Evolutionary conservation across 176 grass and related monocot genomes (phyloP).

Genomic region (Raddia guianensis): DNA sequence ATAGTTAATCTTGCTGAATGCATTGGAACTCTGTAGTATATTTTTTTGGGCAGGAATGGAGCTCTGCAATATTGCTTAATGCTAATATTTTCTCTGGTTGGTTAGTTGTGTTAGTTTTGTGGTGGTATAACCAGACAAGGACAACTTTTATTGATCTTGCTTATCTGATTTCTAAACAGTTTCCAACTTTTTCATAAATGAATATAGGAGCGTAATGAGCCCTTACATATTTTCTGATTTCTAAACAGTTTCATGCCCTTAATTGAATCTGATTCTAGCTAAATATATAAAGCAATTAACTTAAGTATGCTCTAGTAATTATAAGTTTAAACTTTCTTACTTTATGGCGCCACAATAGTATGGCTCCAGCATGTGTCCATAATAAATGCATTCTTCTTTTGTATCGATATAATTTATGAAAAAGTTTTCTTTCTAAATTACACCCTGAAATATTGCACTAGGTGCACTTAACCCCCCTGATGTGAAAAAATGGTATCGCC

Average conservation of each 20-base stretch:
- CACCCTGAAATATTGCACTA: too few relatives aligned
- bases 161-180: background rate
- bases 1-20: background rate
- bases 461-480: too few relatives aligned
- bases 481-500: too few relatives aligned
- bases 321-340: background rate
- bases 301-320: background rate
- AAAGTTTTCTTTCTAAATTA: too few relatives aligned
- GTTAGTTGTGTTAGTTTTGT: background rate
- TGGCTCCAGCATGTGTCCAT: background rate
- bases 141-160: background rate
- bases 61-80: background rate
- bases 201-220: background rate
- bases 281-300: background rate
- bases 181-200: background rate
- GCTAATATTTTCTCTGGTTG: background rate
- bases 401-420: too few relatives aligned
- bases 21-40: background rate
- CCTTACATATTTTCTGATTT: background rate
- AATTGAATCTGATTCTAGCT: background rate
- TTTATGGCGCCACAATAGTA: background rate
- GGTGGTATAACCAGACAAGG: background rate
- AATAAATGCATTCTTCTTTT: background rate
- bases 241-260: background rate
- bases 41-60: background rate